These are phyloP conservation scores for Rostrohypoxylon terebratum DNA, from an alignment of 495 filamentous ascomycete genomes.

Conservation along the genomic window DNA sequence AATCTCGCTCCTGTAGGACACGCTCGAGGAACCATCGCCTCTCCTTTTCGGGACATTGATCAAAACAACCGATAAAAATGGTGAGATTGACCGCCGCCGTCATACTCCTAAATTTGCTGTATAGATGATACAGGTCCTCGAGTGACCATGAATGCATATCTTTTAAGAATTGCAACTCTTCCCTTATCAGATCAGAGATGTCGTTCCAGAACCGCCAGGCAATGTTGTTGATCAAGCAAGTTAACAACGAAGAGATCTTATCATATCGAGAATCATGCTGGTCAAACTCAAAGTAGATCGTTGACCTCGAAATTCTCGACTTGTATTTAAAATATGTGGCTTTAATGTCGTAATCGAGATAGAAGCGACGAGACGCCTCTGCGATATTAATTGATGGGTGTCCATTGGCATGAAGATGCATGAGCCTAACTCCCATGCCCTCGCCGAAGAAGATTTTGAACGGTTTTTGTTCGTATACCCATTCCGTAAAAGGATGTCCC, in stretches of 20 bases:
- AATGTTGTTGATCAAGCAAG: conserved; percentile 23
- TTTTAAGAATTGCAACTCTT: background rate
- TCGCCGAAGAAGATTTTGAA: conserved; percentile 3
- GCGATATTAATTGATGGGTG: background rate
- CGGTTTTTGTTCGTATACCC: conserved; percentile 24
- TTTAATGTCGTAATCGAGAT: background rate
- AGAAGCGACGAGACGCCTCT: conserved; percentile 1
- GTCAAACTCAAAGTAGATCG: conserved; percentile 31
- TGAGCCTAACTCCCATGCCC: background rate
- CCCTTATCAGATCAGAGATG: background rate
- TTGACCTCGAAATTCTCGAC: background rate
- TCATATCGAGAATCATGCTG: conserved; percentile 27
- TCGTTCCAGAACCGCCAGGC: conserved; percentile 19
- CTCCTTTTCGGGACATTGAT: conserved; percentile 16
- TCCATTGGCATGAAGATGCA: conserved; percentile 23
- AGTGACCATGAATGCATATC: conserved; percentile 14
- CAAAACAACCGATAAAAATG: conserved; percentile 30
- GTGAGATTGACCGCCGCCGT: background rate
- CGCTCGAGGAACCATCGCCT: conserved; percentile 22
- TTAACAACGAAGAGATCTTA: conserved; percentile 18
- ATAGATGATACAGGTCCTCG: conserved; percentile 13
- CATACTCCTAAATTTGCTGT: background rate
- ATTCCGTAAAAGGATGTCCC: conserved; percentile 14
- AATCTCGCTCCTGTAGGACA: conserved; percentile 11
- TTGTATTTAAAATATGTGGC: background rate